Evolutionary conservation across 768 basidiomycete species (phyloP).

Genomic region (Polyporus arcularius): DNA sequence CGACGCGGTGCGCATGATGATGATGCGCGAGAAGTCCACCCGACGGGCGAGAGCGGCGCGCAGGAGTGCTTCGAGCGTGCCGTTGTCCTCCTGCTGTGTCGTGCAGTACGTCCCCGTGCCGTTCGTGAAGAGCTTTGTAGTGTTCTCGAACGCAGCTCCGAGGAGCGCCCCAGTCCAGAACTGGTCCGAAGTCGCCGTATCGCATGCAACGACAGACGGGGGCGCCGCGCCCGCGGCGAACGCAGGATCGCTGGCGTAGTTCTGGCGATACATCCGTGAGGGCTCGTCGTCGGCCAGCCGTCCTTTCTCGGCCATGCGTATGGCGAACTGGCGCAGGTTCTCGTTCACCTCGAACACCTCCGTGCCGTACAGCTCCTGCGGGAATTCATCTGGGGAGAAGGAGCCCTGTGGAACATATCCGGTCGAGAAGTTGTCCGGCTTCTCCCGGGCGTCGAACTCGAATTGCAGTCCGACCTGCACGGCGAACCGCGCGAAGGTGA

Average conservation of each 20-base stretch:
- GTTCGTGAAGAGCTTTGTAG: slow-evolving; percentile 37
- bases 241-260: slow-evolving; percentile 26
- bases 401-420: slow-evolving; percentile 40
- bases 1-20: slow-evolving; percentile 39
- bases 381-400: slow-evolving; percentile 28
- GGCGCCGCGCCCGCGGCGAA: slow-evolving; percentile 33
- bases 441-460: slow-evolving; percentile 45
- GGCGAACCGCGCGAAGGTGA: slow-evolving; percentile 40
- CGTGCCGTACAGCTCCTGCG: slow-evolving; percentile 39
- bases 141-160: slow-evolving; percentile 38
- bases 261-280: slow-evolving; percentile 34
- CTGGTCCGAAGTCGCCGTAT: slow-evolving; percentile 39
- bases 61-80: slow-evolving; percentile 38
- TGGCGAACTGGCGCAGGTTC: slow-evolving; percentile 35
- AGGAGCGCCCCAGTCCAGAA: slow-evolving; percentile 40
- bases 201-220: slow-evolving; percentile 36
- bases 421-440: slow-evolving; percentile 36
- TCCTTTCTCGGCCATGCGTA: slow-evolving; percentile 31
- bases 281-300: slow-evolving; percentile 35
- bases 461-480: slow-evolving; percentile 41
- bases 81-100: slow-evolving; percentile 45
- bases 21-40: slow-evolving; percentile 39
- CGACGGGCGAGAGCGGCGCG: slow-evolving; percentile 34
- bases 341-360: slow-evolving; percentile 49
- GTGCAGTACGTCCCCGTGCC: slow-evolving; percentile 35